Conservation (phyloP, 2,329 filamentous ascomycete species). For the Piedraia hortae region DNA sequence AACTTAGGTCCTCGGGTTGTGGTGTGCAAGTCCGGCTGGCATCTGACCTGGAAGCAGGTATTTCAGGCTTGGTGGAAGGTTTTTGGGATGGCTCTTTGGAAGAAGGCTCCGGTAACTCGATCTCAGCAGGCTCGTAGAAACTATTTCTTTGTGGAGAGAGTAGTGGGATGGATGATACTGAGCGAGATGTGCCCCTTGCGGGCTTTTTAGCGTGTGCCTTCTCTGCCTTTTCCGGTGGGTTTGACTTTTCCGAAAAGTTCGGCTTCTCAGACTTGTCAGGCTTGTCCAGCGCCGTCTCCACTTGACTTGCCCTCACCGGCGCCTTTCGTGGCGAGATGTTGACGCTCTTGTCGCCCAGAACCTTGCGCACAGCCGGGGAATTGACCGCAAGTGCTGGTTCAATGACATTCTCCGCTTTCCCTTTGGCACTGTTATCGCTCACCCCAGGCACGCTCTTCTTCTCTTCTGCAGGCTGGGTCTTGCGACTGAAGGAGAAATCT, state of each 20-base stretch:
- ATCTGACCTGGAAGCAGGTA: no score
- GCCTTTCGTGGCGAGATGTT: slow-evolving; percentile 13
- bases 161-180: slow-evolving; percentile 5
- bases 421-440: not conserved
- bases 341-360: slow-evolving; percentile 17
- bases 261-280: slow-evolving; percentile 1
- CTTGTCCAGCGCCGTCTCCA: slow-evolving; percentile 4
- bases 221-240: no score
- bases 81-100: slow-evolving; percentile 16
- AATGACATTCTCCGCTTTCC: not conserved
- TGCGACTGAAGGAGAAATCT: slow-evolving; percentile 22
- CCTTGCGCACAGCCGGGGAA: slow-evolving; percentile 8
- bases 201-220: slow-evolving; percentile 1
- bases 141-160: slow-evolving; percentile 3
- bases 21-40: slow-evolving; percentile 14
- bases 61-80: slow-evolving; percentile 1
- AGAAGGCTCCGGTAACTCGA: slow-evolving; percentile 11
- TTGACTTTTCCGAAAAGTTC: slow-evolving; percentile 5
- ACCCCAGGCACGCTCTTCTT: slow-evolving; percentile 1
- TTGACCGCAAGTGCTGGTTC: slow-evolving; percentile 1
- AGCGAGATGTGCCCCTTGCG: slow-evolving; percentile 1
- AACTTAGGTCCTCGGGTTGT: slow-evolving; percentile 15
- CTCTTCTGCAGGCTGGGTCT: slow-evolving; percentile 2
- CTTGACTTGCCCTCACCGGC: slow-evolving; percentile 2
- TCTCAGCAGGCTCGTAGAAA: slow-evolving; percentile 4